Conservation (phyloP, 495 filamentous ascomycete genomes). For the Glonium stellatum region DNA sequence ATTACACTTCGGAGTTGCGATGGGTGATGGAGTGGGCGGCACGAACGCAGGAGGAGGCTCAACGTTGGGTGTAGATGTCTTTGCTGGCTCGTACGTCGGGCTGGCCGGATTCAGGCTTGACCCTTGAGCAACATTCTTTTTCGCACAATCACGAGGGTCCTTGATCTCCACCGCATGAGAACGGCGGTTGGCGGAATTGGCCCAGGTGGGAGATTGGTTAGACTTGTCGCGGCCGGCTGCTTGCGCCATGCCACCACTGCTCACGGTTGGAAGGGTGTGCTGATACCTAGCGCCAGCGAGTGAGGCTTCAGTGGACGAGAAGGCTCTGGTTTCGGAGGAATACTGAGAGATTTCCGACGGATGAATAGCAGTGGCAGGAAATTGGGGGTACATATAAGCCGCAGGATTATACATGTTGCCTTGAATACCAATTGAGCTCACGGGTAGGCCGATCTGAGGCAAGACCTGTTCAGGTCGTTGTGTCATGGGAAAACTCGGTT, state of each 20-base stretch:
- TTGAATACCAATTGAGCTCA: background rate
- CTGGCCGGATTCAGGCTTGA: slow-evolving; percentile 33
- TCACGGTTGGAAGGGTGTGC: background rate
- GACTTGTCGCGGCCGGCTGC: background rate
- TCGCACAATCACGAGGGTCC: slow-evolving; percentile 15
- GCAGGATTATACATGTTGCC: background rate
- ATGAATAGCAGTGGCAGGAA: background rate
- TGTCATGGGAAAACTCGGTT: background rate
- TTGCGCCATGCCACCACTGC: background rate
- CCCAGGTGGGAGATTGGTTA: background rate
- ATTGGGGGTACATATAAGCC: background rate
- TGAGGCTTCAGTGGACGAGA: background rate
- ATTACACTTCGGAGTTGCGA: slow-evolving; percentile 2
- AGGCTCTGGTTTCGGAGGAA: background rate
- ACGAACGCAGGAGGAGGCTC: background rate
- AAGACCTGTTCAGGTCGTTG: background rate
- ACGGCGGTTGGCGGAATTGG: slow-evolving; percentile 25
- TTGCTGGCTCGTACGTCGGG: slow-evolving; percentile 31
- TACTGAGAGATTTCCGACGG: background rate
- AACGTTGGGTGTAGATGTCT: slow-evolving; percentile 1
- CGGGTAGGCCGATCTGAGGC: slow-evolving; percentile 1
- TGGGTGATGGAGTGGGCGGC: slow-evolving; percentile 23
- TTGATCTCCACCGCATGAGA: slow-evolving; percentile 33
- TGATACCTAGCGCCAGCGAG: background rate
- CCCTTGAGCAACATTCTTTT: slow-evolving; percentile 10